A percentile compares a stretch with the other conserved stretches of the same genome.
phyloP scores from a whole-genome alignment of 495 filamentous ascomycete species.

The Lasiosphaeris hirsuta region DNA sequence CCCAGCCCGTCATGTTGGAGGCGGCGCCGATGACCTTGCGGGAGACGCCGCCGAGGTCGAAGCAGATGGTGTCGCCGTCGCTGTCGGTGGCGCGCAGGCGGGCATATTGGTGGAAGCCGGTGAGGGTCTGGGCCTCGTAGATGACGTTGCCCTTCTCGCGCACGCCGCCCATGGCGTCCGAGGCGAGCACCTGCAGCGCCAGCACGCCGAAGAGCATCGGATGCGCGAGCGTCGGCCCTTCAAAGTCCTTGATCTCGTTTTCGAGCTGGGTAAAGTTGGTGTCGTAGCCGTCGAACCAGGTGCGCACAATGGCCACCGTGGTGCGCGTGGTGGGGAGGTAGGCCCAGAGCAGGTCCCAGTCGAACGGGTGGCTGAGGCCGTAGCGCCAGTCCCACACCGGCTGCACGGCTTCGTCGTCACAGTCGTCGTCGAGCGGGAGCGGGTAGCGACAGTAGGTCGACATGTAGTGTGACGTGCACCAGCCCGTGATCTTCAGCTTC shows the following conservation, averaged over 20 bases:
- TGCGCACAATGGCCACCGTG: conserved; percentile 2
- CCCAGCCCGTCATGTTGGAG: conserved; percentile 4
- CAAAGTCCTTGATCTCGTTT: background rate
- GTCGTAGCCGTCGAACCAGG: conserved; percentile 5
- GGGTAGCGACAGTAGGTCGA: background rate
- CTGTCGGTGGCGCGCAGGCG: background rate
- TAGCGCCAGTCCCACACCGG: background rate
- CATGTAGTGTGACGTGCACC: conserved; percentile 3
- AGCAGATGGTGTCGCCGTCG: background rate
- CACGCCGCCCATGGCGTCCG: background rate
- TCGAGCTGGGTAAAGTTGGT: background rate
- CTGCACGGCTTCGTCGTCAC: background rate
- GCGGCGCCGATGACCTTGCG: conserved; percentile 1
- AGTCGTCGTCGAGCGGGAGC: background rate
- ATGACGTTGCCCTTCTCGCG: conserved; percentile 3
- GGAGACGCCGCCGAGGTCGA: background rate
- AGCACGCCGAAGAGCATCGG: background rate
- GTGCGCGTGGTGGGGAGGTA: conserved; percentile 1
- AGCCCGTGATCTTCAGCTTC: background rate
- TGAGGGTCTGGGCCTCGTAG: background rate
- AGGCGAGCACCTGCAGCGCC: background rate
- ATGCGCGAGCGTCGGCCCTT: conserved; percentile 1
- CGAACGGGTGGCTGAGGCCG: conserved; percentile 4
- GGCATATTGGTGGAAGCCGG: conserved; percentile 1
- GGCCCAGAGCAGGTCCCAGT: conserved; percentile 5